Base-by-base conservation (phyloP, 352 stramenopile genomes). In the Phytophthora cryptogea region DNA sequence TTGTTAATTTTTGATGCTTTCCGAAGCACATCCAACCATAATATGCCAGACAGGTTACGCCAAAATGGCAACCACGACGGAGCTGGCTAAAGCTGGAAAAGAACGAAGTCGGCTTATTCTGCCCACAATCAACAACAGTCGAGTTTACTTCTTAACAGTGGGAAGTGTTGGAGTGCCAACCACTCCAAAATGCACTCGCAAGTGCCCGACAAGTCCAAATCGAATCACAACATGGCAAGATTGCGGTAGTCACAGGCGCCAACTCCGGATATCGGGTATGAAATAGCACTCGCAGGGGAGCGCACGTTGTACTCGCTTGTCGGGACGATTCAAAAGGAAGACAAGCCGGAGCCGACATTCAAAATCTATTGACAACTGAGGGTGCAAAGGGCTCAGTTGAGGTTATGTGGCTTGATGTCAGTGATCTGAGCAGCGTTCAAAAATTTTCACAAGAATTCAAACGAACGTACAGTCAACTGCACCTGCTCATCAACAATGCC, bases 401-500 rank as follows among this genome's bases (percentile, higher is more conserved):
- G 47, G 78, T 85, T 35, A 66, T 87, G 51, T 52, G 63, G 43
- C 31, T 88, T 8, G 73, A 85, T 30, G 28, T 88, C 54, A 61
- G 66, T 13, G 59, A 68, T 16, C 33, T 86, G 11, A 60, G 49
- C 11, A 84, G 66, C 37, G 67, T 89, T 4, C 45, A 33, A 4
- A 42, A 16, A 2, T 86, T 89, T 26, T 59, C 51, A 0, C 33
- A 52, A 7, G 60, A 51, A n/a, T 74, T 86, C 37, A 68, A 57
- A 8, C 27, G 20, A 26, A 35, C 30, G 11, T 54, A 73, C 43
- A 44, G 67, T 9, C 62, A 48, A 5, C 36, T 92, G 20, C 69
- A 90, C 36, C 10, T 90, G 27, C 68, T 92, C 8, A 58, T 92
- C 55, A 90, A 88, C 68, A 90, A 90, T 39, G 83, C 80, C 20